Percentiles rank a stretch among this genome's conserved stretches.
These are phyloP conservation scores for Aspergillus intermedius DNA, from an alignment of 2,329 filamentous ascomycete species.

Conservation along the genomic window DNA sequence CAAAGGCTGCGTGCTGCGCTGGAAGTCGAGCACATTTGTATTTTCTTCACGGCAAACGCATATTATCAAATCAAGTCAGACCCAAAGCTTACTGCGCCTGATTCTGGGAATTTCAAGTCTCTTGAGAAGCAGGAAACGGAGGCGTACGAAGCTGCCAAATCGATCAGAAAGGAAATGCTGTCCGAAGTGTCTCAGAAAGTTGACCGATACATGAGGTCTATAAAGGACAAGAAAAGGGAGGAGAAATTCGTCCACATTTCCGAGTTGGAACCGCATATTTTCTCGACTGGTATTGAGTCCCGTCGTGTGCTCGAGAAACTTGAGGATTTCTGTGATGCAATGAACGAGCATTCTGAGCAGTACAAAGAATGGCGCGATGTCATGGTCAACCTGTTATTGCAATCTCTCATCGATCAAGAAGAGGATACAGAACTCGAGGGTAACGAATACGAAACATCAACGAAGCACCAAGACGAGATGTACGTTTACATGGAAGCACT, in stretches of 20 bases:
- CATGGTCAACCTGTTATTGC: slow-evolving; percentile 64
- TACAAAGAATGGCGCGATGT: slow-evolving; percentile 69
- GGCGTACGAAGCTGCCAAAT: slow-evolving; percentile 72
- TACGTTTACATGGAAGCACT: slow-evolving; percentile 79
- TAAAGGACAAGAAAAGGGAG: slow-evolving; percentile 49
- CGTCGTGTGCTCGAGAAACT: slow-evolving; percentile 60
- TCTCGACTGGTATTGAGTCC: slow-evolving; percentile 66
- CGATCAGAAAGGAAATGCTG: slow-evolving; percentile 72
- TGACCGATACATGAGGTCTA: slow-evolving; percentile 56
- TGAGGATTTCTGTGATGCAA: slow-evolving; percentile 55
- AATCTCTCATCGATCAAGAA: slow-evolving; percentile 77
- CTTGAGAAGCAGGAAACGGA: slow-evolving; percentile 66
- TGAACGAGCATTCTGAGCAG: slow-evolving; percentile 66
- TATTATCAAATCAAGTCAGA: slow-evolving; percentile 78
- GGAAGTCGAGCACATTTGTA: slow-evolving; percentile 72
- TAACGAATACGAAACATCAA: slow-evolving; percentile 83
- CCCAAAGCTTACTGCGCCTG: slow-evolving; percentile 54
- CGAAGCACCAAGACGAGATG: slow-evolving; percentile 79
- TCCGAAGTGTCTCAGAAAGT: slow-evolving; percentile 52
- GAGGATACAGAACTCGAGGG: slow-evolving; percentile 69
- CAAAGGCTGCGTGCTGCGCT: slow-evolving; percentile 65
- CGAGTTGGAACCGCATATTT: slow-evolving; percentile 48
- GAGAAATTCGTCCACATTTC: slow-evolving; percentile 59
- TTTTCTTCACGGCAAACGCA: slow-evolving; percentile 79
- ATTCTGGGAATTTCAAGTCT: slow-evolving; percentile 58